Base-by-base conservation (phyloP, 352 stramenopile species). In the Pythium plurisporium region DNA sequence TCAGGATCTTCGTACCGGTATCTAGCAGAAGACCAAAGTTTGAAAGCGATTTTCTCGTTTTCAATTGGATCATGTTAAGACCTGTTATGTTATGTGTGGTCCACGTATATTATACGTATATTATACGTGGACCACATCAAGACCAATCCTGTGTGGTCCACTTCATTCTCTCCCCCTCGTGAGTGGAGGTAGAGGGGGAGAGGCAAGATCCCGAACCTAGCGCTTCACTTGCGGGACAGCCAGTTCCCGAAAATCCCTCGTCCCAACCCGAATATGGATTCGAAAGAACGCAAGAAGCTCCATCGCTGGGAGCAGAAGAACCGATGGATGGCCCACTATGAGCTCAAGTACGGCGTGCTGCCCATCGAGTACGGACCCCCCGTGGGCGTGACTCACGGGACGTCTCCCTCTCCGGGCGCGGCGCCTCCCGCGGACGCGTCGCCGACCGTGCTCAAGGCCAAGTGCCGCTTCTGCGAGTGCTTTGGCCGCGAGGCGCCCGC, bases 221-320 rank as follows among this genome's bases (percentile, higher is more conserved):
- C 52, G 22, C 10, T 19, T 40, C 45, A 17, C 30, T 23, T 20
- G 23, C 47, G 47, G 25, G 33, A 51, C 44, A 46, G 8, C 14
- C 37, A 44, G 42, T 49, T 49, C 42, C 42, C 42, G 25, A 49
- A 49, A 49, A 37, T 49, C 42, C 42, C 42, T 49, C 44, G 19
- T 8, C 12, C 10, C 29, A 26, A 11, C n/a, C n/a, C n/a, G n/a
- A 48, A 27, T 6, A 68, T 68, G 60, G 54, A 63, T 41, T 56
- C 48, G 43, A 81, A 78, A 67, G 70, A 79, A 36, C 73, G 70
- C 67, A 82, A 82, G 66, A 70, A 70, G 44, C 73, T 73, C 50
- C 73, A 82, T 37, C 73, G 73, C n/a, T 79, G 70, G 73, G 70
- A 79, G 66, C 70, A 82, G 55, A 82, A 82, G 73, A 82, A 82